A percentile compares a stretch with the other conserved stretches of the same genome.
These are phyloP conservation scores for Colletotrichum salicis DNA, from an alignment of 2,329 filamentous ascomycete species.

Conservation along the genomic window DNA sequence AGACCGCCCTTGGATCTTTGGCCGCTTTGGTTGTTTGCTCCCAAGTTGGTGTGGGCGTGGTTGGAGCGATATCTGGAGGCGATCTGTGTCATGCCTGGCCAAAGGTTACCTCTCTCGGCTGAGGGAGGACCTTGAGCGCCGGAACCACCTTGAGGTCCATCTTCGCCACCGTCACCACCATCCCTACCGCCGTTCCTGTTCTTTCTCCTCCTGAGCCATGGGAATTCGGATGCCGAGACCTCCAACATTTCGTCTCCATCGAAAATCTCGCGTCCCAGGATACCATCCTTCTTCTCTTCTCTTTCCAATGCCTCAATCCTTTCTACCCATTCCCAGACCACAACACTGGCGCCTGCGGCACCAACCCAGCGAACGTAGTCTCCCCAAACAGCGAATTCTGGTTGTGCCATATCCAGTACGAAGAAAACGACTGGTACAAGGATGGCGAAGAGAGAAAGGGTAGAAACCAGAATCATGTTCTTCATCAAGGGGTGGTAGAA, in stretches of 20 bases:
- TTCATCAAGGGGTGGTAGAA: conserved; percentile 93
- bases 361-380: conserved; percentile 98
- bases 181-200: conserved; percentile 46
- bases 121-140: conserved; percentile 37
- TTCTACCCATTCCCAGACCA: conserved; percentile 98
- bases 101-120: conserved; percentile 46
- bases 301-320: conserved; percentile 91
- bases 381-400: conserved; percentile 89
- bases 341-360: conserved; percentile 91
- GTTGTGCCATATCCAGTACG: conserved; percentile 87
- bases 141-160: conserved; percentile 34
- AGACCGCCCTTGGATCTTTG: conserved; percentile 47
- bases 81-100: conserved; percentile 54
- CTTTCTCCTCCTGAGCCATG: conserved; percentile 54
- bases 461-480: conserved; percentile 84
- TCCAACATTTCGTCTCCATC: conserved; percentile 95
- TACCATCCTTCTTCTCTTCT: conserved; percentile 93
- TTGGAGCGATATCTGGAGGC: conserved; percentile 48
- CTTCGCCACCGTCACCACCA: conserved; percentile 34
- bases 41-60: conserved; percentile 11
- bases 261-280: conserved; percentile 89
- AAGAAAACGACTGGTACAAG: conserved; percentile 93
- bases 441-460: conserved; percentile 82
- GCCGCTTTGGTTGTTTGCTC: conserved; percentile 34
- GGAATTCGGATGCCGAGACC: conserved; percentile 61